Conservation (phyloP, 2,329 filamentous ascomycete genomes). For the Trichoderma sp. region DNA sequence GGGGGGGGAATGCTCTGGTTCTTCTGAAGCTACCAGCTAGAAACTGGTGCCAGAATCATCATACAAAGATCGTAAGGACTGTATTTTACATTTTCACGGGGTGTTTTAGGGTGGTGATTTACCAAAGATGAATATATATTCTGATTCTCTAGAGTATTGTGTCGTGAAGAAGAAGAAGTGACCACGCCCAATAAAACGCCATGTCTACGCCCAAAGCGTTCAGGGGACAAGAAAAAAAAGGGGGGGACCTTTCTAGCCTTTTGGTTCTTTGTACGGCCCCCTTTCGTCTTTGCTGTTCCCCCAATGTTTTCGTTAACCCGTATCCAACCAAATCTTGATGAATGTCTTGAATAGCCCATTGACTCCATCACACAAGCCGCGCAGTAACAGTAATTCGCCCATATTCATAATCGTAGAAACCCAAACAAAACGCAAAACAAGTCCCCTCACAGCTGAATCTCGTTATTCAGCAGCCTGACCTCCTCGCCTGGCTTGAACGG, state of each 20-base stretch:
- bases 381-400: constrained; percentile 1
- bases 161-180: not conserved
- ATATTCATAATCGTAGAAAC: constrained; percentile 1
- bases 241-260: not conserved
- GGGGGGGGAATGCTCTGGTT: not conserved
- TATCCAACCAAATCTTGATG: constrained; percentile 17
- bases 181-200: constrained; percentile 11
- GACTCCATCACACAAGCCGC: constrained; percentile 5
- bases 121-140: not conserved
- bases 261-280: not conserved
- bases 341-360: not conserved
- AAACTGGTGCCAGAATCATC: not conserved
- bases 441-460: constrained; percentile 67
- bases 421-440: not conserved
- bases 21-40: not conserved
- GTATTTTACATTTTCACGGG: not conserved
- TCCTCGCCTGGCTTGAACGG: constrained; percentile 97
- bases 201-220: not conserved
- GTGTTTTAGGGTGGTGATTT: not conserved
- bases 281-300: not conserved
- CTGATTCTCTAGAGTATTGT: constrained; percentile 9
- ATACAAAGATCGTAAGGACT: not conserved
- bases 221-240: not conserved
- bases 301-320: constrained; percentile 10
- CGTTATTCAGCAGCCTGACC: constrained; percentile 80